Evolutionary conservation across 176 grass and related monocot genomes (phyloP).

Genomic region (Carex littledalei): DNA sequence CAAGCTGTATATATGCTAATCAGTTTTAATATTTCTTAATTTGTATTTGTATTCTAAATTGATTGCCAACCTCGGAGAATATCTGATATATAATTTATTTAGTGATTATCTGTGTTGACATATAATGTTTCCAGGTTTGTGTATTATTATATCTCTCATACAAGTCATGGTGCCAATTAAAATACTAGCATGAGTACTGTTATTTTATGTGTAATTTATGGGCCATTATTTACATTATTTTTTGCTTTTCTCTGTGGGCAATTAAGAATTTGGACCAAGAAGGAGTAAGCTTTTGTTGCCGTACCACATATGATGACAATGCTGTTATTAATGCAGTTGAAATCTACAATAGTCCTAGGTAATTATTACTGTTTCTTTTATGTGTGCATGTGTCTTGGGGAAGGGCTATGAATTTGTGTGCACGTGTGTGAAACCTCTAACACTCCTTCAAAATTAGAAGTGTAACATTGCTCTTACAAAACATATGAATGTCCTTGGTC

Average conservation of each 20-base stretch:
- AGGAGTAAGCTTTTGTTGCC: conserved; percentile 91
- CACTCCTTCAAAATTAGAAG: conserved; percentile 14
- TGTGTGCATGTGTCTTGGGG: neutral
- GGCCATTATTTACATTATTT: neutral
- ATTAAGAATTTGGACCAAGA: conserved; percentile 72
- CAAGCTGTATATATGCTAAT: conserved; percentile 6
- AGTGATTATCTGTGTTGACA: neutral
- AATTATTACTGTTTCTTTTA: conserved; percentile 9
- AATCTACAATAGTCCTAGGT: conserved; percentile 87
- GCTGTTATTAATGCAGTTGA: conserved; percentile 94
- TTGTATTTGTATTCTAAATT: neutral
- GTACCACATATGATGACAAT: conserved; percentile 97
- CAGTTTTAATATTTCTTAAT: neutral
- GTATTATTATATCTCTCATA: neutral
- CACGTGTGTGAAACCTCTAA: neutral
- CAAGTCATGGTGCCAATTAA: neutral
- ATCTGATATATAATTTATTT: neutral
- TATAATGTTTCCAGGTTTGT: neutral
- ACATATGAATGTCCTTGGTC: neutral
- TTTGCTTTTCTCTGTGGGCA: conserved; percentile 19
- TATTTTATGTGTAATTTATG: neutral
- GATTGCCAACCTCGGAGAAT: neutral
- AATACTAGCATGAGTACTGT: neutral
- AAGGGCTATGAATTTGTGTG: neutral
- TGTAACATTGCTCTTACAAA: neutral